These are phyloP conservation scores for Coemansia sp. DNA, from an alignment of 192 early-diverging fungal species.

Conservation along the genomic window DNA sequence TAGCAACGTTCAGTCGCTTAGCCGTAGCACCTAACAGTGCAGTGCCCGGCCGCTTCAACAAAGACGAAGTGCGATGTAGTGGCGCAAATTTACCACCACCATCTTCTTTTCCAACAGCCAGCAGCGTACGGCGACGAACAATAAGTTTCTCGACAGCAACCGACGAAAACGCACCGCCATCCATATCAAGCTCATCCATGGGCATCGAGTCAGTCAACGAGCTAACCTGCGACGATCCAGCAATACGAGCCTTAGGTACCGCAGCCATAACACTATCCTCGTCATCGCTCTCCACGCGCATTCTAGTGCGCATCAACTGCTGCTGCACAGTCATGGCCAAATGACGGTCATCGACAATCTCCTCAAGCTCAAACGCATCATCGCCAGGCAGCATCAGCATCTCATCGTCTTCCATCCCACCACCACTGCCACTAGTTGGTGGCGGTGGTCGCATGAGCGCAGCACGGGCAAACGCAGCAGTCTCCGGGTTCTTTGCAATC, in stretches of 20 bases:
- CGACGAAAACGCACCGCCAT: conserved; percentile 25
- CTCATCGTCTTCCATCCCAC: conserved; percentile 14
- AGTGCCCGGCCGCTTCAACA: conserved; percentile 37
- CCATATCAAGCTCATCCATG: conserved; percentile 10
- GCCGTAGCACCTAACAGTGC: conserved; percentile 5
- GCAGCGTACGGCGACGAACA: conserved; percentile 32
- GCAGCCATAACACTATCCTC: conserved; percentile 1
- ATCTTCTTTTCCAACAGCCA: conserved; percentile 1
- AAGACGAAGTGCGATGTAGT: not conserved
- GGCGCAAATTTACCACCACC: not conserved
- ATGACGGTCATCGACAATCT: conserved; percentile 28
- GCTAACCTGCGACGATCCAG: conserved; percentile 11
- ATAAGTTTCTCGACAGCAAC: conserved; percentile 49
- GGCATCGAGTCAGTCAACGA: not conserved
- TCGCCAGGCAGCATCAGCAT: conserved; percentile 19
- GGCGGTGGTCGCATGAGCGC: conserved; percentile 47
- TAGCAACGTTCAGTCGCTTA: conserved; percentile 8
- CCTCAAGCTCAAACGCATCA: conserved; percentile 35
- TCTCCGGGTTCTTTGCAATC: conserved; percentile 56
- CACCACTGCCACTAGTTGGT: not conserved
- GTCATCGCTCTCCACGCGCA: conserved; percentile 30
- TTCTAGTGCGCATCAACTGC: conserved; percentile 20
- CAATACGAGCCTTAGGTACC: not conserved
- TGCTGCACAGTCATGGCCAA: conserved; percentile 26
- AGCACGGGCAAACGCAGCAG: conserved; percentile 55